A percentile compares a stretch with the other conserved stretches of the same genome.
Conservation (phyloP, 192 early-diverging fungal genomes). For the Backusella circina region DNA sequence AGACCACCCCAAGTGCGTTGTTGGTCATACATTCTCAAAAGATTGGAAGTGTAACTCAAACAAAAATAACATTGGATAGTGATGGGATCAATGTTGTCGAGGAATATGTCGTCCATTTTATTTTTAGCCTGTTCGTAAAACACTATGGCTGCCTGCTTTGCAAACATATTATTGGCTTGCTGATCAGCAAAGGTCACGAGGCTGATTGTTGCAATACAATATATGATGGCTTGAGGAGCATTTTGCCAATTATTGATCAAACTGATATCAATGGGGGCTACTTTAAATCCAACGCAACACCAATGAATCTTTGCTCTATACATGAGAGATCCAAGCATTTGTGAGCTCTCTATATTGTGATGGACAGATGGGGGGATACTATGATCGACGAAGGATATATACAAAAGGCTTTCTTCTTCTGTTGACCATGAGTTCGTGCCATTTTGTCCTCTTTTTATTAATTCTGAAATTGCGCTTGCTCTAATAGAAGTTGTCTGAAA, state of each 20-base stretch:
- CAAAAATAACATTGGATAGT: too few relatives aligned
- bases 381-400: background rate
- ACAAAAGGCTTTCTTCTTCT: background rate
- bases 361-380: conserved; percentile 7
- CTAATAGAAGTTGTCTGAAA: background rate
- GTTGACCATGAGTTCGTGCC: background rate
- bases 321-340: conserved; percentile 15
- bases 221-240: conserved; percentile 13
- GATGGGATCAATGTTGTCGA: conserved; percentile 13
- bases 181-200: conserved; percentile 28
- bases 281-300: conserved; percentile 35
- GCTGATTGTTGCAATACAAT: conserved; percentile 25
- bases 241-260: conserved; percentile 12
- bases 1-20: conserved; percentile 29
- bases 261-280: conserved; percentile 19
- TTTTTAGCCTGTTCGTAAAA: conserved; percentile 30
- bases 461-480: background rate
- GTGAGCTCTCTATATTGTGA: background rate
- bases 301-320: conserved; percentile 8
- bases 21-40: conserved; percentile 27
- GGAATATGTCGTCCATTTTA: conserved; percentile 27
- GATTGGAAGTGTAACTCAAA: conserved; percentile 28
- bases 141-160: conserved; percentile 19
- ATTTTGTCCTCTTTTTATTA: background rate
- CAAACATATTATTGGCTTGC: background rate